phyloP scores from a whole-genome alignment of 2,329 filamentous ascomycete genomes.

The Claviceps fusiformis region DNA sequence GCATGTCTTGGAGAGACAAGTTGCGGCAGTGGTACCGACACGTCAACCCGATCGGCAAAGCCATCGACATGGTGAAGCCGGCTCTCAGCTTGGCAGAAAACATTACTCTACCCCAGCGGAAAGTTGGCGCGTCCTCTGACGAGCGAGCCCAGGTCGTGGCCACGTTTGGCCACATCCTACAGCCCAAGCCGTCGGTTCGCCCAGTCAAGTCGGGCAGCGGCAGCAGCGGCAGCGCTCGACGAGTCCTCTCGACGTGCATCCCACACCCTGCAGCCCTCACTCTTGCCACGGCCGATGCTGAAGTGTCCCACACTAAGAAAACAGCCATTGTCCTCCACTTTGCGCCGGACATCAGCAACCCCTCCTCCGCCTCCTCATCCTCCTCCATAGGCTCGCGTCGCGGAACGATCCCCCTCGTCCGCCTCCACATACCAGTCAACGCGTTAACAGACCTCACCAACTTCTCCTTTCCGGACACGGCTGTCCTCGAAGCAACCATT shows the following conservation, averaged over 20 bases:
- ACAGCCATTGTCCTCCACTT: slow-evolving; percentile 33
- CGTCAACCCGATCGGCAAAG: slow-evolving; percentile 10
- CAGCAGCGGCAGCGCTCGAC: slow-evolving; percentile 8
- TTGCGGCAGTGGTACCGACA: slow-evolving; percentile 19
- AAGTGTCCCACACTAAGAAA: slow-evolving; percentile 13
- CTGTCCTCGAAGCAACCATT: slow-evolving; percentile 19
- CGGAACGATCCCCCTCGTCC: slow-evolving; percentile 10
- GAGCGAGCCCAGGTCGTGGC: slow-evolving; percentile 18
- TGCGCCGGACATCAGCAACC: slow-evolving; percentile 17
- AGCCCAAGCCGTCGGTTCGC: slow-evolving; percentile 12
- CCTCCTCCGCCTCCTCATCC: background rate
- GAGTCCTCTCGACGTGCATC: slow-evolving; percentile 29
- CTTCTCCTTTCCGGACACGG: slow-evolving; percentile 16
- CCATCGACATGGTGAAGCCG: background rate
- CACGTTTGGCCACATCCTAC: slow-evolving; percentile 39
- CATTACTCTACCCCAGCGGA: background rate
- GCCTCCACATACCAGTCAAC: slow-evolving; percentile 19
- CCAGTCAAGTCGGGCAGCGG: background rate
- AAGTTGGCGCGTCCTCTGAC: background rate
- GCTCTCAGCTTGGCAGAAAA: background rate
- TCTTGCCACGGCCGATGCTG: slow-evolving; percentile 18
- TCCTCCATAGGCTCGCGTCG: background rate
- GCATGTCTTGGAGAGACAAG: slow-evolving; percentile 23
- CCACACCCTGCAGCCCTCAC: slow-evolving; percentile 35
- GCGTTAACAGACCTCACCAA: slow-evolving; percentile 14